Conservation (phyloP, 1,284 basidiomycete species). For the Moesziomyces aphidis region DNA sequence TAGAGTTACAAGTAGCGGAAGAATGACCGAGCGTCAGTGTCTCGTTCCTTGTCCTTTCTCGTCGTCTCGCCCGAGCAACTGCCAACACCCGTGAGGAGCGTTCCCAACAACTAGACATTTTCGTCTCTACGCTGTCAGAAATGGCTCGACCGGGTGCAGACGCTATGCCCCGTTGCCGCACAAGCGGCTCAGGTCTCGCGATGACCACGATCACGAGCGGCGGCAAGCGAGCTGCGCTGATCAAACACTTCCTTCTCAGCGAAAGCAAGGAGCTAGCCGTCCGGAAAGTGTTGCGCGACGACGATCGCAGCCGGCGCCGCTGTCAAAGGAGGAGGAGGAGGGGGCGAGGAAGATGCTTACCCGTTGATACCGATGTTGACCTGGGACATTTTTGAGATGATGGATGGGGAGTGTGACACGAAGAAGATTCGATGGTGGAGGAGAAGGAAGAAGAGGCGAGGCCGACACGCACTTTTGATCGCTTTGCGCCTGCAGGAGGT, state of each 20-base stretch:
- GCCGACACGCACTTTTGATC: background rate
- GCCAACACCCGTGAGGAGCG: too few relatives aligned
- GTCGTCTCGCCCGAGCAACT: too few relatives aligned
- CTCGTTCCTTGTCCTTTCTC: background rate
- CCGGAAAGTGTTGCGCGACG: background rate
- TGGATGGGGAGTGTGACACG: constrained; percentile 3
- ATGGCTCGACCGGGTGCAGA: too few relatives aligned
- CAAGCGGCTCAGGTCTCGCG: too few relatives aligned
- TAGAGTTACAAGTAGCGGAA: background rate
- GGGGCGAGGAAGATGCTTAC: constrained; percentile 32
- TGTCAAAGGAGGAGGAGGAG: background rate
- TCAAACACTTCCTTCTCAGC: background rate
- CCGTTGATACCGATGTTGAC: constrained; percentile 65
- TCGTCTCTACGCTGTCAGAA: too few relatives aligned
- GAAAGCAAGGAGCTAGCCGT: background rate
- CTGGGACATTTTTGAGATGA: constrained; percentile 44
- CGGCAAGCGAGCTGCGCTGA: too few relatives aligned
- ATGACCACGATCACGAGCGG: too few relatives aligned
- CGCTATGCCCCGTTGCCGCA: too few relatives aligned
- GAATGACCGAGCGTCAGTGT: constrained; percentile 5
- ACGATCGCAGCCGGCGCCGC: background rate
- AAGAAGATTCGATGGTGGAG: constrained; percentile 7
- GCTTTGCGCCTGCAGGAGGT: background rate
- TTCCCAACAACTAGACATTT: too few relatives aligned
- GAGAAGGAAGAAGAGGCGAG: constrained; percentile 17